Conservation (phyloP, 2,329 filamentous ascomycete species). For the Aspergillus felis region DNA sequence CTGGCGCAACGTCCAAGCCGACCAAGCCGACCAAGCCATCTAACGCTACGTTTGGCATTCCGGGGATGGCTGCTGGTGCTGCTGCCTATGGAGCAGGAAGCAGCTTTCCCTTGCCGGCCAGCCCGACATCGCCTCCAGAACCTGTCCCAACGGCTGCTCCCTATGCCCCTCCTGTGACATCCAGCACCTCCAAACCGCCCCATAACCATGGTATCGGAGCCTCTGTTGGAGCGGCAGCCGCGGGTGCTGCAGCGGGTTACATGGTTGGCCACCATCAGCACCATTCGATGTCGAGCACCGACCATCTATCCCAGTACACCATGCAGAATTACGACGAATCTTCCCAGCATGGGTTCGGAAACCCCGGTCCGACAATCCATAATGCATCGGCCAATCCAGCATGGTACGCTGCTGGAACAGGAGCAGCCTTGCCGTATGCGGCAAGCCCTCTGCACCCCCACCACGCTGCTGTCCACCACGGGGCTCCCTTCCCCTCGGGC, state of each 20-base stretch:
- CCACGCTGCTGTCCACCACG: conserved; percentile 28
- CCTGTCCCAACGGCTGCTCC: conserved; percentile 15
- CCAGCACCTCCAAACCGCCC: conserved; percentile 20
- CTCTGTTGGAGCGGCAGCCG: conserved; percentile 36
- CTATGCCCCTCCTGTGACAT: conserved; percentile 14
- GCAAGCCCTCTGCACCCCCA: conserved; percentile 27
- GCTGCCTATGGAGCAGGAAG: conserved; percentile 43
- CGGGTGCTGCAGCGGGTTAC: conserved; percentile 41
- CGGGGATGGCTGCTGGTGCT: conserved; percentile 25
- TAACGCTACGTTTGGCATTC: conserved; percentile 30
- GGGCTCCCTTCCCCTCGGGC: conserved; percentile 26
- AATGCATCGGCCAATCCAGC: conserved; percentile 8
- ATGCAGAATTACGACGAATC: conserved; percentile 28
- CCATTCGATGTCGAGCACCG: conserved; percentile 25
- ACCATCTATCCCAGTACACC: conserved; percentile 28
- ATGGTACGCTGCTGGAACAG: conserved; percentile 22
- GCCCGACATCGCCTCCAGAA: conserved; percentile 16
- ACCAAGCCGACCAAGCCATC: conserved; percentile 24
- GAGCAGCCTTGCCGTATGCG: conserved; percentile 35
- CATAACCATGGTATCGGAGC: conserved; percentile 30
- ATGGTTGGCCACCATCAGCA: conserved; percentile 35
- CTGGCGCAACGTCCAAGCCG: conserved; percentile 18
- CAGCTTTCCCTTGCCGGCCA: conserved; percentile 21
- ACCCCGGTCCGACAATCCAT: conserved; percentile 8
- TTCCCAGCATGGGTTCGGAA: conserved; percentile 13